phyloP scores from a whole-genome alignment of 176 grass and related monocot genomes.

The Eleusine coracana region DNA sequence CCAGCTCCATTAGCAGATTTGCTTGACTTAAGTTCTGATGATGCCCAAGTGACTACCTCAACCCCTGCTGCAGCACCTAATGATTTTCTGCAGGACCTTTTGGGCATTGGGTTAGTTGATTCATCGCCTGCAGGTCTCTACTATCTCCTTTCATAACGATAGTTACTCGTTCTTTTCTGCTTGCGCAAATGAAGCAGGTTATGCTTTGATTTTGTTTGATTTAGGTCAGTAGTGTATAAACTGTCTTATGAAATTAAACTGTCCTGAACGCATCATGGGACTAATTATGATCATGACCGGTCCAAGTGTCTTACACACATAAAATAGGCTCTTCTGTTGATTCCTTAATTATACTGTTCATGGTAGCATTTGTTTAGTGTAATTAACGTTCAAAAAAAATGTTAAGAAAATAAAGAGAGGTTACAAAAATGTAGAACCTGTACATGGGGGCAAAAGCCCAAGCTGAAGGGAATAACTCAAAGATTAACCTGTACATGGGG shows the following conservation, averaged over 20 bases:
- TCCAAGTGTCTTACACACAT: conserved; percentile 7
- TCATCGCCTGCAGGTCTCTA: conserved; percentile 70
- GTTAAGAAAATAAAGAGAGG: neutral
- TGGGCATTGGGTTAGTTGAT: conserved; percentile 72
- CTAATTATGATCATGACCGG: neutral
- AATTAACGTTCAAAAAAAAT: neutral
- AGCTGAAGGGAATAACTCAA: neutral
- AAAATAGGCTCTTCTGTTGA: neutral
- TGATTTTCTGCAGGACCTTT: conserved; percentile 84
- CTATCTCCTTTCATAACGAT: conserved; percentile 38
- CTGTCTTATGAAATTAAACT: conserved; percentile 14
- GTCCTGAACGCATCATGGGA: neutral
- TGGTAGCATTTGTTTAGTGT: neutral
- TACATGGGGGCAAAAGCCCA: neutral
- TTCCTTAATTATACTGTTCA: conserved; percentile 14
- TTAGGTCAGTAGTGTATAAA: conserved; percentile 17
- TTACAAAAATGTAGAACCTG: neutral
- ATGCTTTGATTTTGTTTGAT: conserved; percentile 26
- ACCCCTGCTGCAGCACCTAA: conserved; percentile 50
- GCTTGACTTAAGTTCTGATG: conserved; percentile 88
- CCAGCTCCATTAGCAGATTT: conserved; percentile 73
- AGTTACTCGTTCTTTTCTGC: conserved; percentile 12
- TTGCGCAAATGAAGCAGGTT: conserved; percentile 13
- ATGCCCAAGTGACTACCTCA: conserved; percentile 56
- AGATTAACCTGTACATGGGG: neutral